Evolutionary conservation across 192 early-diverging fungal genomes (phyloP), one percentile per base, ranked within the genome.

Genomic region (Rhizoclosmatium sp.): DNA sequence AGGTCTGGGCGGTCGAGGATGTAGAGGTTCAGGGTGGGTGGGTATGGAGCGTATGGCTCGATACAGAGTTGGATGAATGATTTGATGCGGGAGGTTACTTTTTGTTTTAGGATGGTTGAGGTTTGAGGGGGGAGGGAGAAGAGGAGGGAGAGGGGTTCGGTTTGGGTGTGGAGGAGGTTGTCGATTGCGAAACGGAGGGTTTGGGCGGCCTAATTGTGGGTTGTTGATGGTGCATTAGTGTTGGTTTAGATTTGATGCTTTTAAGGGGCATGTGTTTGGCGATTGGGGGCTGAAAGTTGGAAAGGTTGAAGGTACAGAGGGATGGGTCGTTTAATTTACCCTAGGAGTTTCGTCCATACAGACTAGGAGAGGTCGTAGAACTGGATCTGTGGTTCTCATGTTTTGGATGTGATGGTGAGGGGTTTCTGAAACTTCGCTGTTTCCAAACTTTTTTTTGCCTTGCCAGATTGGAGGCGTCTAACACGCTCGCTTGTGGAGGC

Each of bases 131-230:
- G 76, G 19, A 78, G 61, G 40, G 47, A 23, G 51, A 68, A 65
- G 40, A 78, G 7, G 51, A 78, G 44, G 40, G 23, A 40, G 45
- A 78, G 47, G 14, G 12, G 46, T 56, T 78, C 76, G 16, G 40
- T 23, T 1, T 44, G 48, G 48, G 76, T 58, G 42, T 78, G 42
- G 61, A 69, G 69, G 23, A 78, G 56, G 66, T 78, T 68, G 61
- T 78, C 76, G 65, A 78, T 65, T 23, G 51, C 65, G 76, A 78
- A 78, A 2, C 76, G 62, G 64, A 78, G 66, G 39, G 76, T 78
- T 68, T 78, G 76, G 40, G 76, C 76, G 9, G 76, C 76, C 76
- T 78, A 39, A 40, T 39, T 64, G 7, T 62, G 16, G 46, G 7
- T 62, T 45, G 46, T 59, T 31, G 31, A 14, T 65, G 65, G 14